A percentile compares a stretch with the other conserved stretches of the same genome.
These are phyloP conservation scores for Aspergillus ibericus DNA, from an alignment of 2,329 filamentous ascomycete genomes.

Conservation along the genomic window DNA sequence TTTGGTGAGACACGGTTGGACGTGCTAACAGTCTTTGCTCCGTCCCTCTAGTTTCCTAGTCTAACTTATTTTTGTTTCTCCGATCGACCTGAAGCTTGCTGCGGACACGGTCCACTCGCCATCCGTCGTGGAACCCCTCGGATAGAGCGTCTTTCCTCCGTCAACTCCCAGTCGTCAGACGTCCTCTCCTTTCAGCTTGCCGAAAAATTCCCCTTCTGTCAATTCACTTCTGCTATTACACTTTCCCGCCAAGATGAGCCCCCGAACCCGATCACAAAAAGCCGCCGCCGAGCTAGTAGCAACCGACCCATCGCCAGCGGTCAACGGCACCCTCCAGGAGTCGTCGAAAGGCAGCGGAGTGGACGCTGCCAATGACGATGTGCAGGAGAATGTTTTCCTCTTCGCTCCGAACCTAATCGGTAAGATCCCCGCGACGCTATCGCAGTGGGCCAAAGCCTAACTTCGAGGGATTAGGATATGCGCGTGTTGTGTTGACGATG, in stretches of 20 bases:
- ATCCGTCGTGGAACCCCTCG: slow-evolving; percentile 14
- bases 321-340: slow-evolving; percentile 33
- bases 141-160: slow-evolving; percentile 15
- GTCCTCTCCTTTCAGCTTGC: not conserved
- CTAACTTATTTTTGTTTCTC: not conserved
- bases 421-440: slow-evolving; percentile 41
- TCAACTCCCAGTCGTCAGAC: slow-evolving; percentile 9
- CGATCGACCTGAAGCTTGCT: not conserved
- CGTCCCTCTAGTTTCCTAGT: not conserved
- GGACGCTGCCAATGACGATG: slow-evolving; percentile 30
- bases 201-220: not conserved
- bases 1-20: not conserved
- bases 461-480: slow-evolving; percentile 60
- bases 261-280: slow-evolving; percentile 43
- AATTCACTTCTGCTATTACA: not conserved
- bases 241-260: slow-evolving; percentile 31
- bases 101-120: not conserved
- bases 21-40: not conserved
- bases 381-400: slow-evolving; percentile 73
- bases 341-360: slow-evolving; percentile 34
- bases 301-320: slow-evolving; percentile 29
- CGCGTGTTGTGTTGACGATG: slow-evolving; percentile 75
- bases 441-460: not conserved
- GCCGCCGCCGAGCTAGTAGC: slow-evolving; percentile 33
- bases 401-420: slow-evolving; percentile 82